Evolutionary conservation across 2,329 filamentous ascomycete genomes (phyloP).

Genomic region (Cytospora paraplurivora): DNA sequence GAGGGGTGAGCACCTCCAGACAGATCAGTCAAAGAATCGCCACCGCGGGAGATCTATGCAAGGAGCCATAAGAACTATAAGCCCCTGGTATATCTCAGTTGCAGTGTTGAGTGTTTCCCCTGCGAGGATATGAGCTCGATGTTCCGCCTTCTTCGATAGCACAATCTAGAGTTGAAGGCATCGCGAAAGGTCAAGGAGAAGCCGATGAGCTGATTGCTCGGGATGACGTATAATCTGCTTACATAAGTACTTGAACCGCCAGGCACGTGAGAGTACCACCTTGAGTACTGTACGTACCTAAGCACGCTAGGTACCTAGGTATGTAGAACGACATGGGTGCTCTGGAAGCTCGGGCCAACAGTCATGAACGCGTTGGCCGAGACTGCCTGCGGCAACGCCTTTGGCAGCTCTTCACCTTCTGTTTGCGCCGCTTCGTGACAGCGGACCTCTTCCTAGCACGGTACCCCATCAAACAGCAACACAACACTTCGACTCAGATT

Average conservation of each 20-base stretch:
- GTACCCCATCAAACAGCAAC: slow-evolving; percentile 19
- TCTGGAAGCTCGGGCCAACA: slow-evolving; percentile 25
- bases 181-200: neutral
- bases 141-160: too few relatives aligned
- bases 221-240: slow-evolving; percentile 17
- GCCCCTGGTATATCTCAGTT: neutral
- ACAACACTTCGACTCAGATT: neutral
- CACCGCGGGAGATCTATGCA: neutral
- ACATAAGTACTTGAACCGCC: slow-evolving; percentile 6
- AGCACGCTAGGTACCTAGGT: neutral
- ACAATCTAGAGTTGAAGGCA: neutral
- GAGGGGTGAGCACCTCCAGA: slow-evolving; percentile 5
- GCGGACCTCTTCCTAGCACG: slow-evolving; percentile 20
- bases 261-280: neutral
- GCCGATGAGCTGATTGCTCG: neutral
- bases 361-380: slow-evolving; percentile 25
- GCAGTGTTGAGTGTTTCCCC: neutral
- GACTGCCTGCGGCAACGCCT: slow-evolving; percentile 29
- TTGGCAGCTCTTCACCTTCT: slow-evolving; percentile 25
- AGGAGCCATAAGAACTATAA: neutral
- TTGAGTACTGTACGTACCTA: too few relatives aligned
- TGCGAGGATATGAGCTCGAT: neutral
- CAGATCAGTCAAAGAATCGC: slow-evolving; percentile 4
- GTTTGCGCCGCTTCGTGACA: slow-evolving; percentile 28
- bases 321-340: slow-evolving; percentile 16